Conservation (phyloP, 1,284 basidiomycete genomes). For the Porogramme epimiltina region DNA sequence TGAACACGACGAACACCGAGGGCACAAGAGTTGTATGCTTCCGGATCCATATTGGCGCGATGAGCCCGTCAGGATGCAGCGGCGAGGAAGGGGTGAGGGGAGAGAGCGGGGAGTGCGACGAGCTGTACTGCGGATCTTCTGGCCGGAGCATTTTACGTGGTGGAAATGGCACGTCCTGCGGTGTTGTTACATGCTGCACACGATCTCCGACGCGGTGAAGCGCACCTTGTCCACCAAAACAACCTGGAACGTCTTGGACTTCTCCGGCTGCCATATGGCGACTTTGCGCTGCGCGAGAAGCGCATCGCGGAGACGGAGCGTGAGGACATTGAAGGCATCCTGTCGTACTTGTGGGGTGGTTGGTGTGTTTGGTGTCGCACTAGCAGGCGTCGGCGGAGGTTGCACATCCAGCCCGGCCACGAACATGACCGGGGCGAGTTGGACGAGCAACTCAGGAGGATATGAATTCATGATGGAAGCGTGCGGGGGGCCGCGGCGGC, state of each 20-base stretch:
- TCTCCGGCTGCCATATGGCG: constrained; percentile 64
- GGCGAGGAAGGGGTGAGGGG: constrained; percentile 88
- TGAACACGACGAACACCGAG: constrained; percentile 89
- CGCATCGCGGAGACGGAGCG: constrained; percentile 61
- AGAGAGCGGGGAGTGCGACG: constrained; percentile 84
- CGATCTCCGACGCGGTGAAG: neutral
- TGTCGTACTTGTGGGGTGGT: constrained; percentile 34
- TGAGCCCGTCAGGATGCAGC: constrained; percentile 90
- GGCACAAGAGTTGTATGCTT: constrained; percentile 93
- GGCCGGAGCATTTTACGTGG: constrained; percentile 76
- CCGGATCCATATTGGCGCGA: constrained; percentile 96
- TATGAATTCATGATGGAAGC: constrained; percentile 92
- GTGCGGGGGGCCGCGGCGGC: neutral
- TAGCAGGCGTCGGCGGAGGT: constrained; percentile 13
- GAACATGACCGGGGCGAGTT: constrained; percentile 91
- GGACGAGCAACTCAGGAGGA: constrained; percentile 79
- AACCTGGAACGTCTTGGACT: constrained; percentile 77
- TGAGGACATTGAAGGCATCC: constrained; percentile 61
- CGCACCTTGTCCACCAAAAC: constrained; percentile 79
- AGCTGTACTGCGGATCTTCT: constrained; percentile 52
- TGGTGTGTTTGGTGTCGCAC: constrained; percentile 22
- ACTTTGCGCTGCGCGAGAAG: constrained; percentile 62
- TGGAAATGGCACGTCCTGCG: constrained; percentile 75
- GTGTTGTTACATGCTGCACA: constrained; percentile 15
- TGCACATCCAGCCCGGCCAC: constrained; percentile 76